Evolutionary conservation across 495 filamentous ascomycete genomes (phyloP).

Genomic region (Hypoxylon fragiforme): DNA sequence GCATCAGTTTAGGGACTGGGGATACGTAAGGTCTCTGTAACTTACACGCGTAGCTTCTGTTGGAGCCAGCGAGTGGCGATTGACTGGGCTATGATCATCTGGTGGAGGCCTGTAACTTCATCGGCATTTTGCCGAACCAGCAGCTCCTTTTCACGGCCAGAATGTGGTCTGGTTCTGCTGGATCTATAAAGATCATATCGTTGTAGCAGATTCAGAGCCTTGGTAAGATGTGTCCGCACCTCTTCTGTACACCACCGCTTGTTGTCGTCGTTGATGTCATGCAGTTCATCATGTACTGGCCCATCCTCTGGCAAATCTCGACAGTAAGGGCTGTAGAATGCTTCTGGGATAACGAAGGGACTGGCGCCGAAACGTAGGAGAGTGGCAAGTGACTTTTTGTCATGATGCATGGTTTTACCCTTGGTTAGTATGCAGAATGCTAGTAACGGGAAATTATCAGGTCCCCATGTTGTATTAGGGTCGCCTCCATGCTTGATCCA

Average conservation of each 20-base stretch:
- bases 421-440: conserved; percentile 5
- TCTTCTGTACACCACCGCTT: conserved; percentile 28
- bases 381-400: neutral
- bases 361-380: conserved; percentile 10
- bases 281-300: conserved; percentile 11
- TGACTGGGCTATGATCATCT: conserved; percentile 52
- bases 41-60: conserved; percentile 35
- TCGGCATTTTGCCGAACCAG: conserved; percentile 27
- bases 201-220: conserved; percentile 49
- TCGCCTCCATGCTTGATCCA: conserved; percentile 14
- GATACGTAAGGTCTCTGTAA: neutral
- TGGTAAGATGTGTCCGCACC: conserved; percentile 29
- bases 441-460: conserved; percentile 2
- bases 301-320: conserved; percentile 30
- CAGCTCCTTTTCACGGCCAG: conserved; percentile 40
- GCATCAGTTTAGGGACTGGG: conserved; percentile 31
- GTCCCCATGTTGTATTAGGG: conserved; percentile 6
- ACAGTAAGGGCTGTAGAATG: conserved; percentile 37
- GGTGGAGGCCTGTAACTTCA: conserved; percentile 46
- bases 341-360: conserved; percentile 36
- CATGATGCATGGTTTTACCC: conserved; percentile 3
- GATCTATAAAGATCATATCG: conserved; percentile 50
- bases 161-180: conserved; percentile 27
- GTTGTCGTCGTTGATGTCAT: conserved; percentile 8
- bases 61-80: conserved; percentile 41